A percentile compares a stretch with the other conserved stretches of the same genome.
Conservation (phyloP, 371 early-diverging fungal species). For the Mortierella sp. region DNA sequence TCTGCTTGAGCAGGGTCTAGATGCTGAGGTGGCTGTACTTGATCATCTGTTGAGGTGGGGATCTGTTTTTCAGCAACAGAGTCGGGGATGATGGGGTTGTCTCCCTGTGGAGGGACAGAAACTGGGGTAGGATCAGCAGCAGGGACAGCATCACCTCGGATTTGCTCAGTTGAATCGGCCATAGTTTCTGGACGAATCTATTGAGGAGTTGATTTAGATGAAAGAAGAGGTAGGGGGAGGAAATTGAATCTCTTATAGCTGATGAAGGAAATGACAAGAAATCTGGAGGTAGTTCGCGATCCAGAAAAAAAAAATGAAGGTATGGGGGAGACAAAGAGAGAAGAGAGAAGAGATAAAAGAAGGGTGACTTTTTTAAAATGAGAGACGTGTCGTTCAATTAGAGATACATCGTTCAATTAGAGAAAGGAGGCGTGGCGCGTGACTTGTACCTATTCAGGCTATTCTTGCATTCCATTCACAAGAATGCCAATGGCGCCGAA, state of each 20-base stretch:
- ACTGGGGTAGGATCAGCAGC: constrained; percentile 9
- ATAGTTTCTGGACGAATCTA: constrained; percentile 4
- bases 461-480: neutral
- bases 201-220: neutral
- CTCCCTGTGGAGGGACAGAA: constrained; percentile 5
- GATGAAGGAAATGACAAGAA: neutral
- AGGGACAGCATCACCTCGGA: neutral
- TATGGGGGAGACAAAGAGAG: constrained; percentile 5
- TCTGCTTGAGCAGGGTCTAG: neutral
- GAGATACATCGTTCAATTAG: neutral
- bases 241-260: neutral
- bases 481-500: too few relatives aligned
- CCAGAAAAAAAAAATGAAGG: neutral
- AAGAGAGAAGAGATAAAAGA: neutral
- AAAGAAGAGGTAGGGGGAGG: neutral
- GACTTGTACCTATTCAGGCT: neutral
- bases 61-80: constrained; percentile 9
- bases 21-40: neutral
- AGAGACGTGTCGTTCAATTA: neutral
- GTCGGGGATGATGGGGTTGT: constrained; percentile 2
- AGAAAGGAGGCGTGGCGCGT: neutral
- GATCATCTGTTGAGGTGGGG: constrained; percentile 9
- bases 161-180: constrained; percentile 31
- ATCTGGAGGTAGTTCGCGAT: neutral
- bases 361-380: neutral